These are phyloP conservation scores for Gastrodia elata DNA, from an alignment of 106 monocot species.

Conservation along the genomic window DNA sequence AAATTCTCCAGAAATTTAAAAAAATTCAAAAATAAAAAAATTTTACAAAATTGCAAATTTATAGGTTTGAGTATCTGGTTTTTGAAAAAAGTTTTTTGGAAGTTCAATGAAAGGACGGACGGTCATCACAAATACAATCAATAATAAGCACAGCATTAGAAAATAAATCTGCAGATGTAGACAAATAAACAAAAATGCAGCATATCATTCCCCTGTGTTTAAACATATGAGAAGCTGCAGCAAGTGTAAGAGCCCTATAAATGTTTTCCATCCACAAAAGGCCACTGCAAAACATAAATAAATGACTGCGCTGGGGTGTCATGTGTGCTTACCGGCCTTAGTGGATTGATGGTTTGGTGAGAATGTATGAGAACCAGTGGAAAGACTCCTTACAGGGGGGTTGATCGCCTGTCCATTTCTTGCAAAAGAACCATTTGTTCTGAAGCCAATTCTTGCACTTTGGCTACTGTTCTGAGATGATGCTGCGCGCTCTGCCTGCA, in stretches of 20 bases:
- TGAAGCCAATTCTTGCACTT: constrained; percentile 29
- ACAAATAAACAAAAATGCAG: neutral
- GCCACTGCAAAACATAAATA: neutral
- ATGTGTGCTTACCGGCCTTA: constrained; percentile 23
- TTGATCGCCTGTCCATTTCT: constrained; percentile 36
- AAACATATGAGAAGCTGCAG: neutral
- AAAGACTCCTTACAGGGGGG: constrained; percentile 50
- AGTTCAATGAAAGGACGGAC: too few relatives aligned
- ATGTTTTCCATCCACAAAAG: neutral
- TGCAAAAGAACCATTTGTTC: constrained; percentile 26
- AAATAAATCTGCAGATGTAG: constrained; percentile 1
- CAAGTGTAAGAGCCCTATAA: neutral
- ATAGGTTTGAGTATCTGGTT: too few relatives aligned
- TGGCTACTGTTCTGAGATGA: constrained; percentile 6
- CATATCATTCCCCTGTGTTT: neutral
- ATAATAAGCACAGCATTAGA: too few relatives aligned
- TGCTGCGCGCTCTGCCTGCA: constrained; percentile 45
- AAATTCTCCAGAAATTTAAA: too few relatives aligned
- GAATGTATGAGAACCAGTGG: constrained; percentile 28
- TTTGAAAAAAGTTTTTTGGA: too few relatives aligned
- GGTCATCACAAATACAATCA: too few relatives aligned
- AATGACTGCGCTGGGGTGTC: neutral
- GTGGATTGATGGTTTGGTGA: constrained; percentile 45
- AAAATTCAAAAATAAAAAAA: too few relatives aligned
- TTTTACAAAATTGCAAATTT: too few relatives aligned